A percentile compares a stretch with the other conserved stretches of the same genome.
Evolutionary conservation across 345 rosid species (phyloP).

Genomic region (Erysimum cheiranthoides): DNA sequence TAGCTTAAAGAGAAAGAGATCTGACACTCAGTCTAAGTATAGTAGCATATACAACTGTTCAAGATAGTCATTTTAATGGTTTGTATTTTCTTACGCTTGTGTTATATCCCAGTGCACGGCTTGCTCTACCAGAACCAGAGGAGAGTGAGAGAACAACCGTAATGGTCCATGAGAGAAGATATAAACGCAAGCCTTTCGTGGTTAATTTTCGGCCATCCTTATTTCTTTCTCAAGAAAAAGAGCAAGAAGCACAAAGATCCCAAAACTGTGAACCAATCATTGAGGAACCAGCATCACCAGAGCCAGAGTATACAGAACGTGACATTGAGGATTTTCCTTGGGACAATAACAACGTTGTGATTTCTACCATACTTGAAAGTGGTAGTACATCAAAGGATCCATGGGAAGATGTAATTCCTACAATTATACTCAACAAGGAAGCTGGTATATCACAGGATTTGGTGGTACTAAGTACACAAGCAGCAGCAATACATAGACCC

Average conservation of each 20-base stretch:
- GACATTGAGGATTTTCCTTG: conserved; percentile 70
- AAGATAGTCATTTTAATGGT: conserved; percentile 4
- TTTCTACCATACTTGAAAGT: conserved; percentile 51
- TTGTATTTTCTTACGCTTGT: not conserved
- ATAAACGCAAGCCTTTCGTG: conserved; percentile 39
- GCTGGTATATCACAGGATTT: conserved; percentile 67
- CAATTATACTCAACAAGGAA: conserved; percentile 64
- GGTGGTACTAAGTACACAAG: conserved; percentile 65
- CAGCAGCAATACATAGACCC: conserved; percentile 67
- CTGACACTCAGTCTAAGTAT: not conserved
- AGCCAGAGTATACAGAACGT: conserved; percentile 52
- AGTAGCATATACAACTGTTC: not conserved
- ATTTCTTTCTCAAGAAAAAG: conserved; percentile 46
- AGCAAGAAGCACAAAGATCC: not conserved
- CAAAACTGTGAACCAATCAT: conserved; percentile 65
- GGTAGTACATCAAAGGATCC: conserved; percentile 12
- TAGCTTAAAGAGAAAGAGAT: not conserved
- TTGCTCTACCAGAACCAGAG: conserved; percentile 80
- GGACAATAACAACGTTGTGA: conserved; percentile 61
- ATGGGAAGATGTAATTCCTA: conserved; percentile 64
- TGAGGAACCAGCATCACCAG: conserved; percentile 82
- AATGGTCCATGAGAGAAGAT: conserved; percentile 39
- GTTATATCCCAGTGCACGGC: conserved; percentile 66
- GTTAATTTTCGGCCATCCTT: conserved; percentile 48
- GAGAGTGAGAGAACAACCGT: conserved; percentile 58